These are phyloP conservation scores for Mortierella polycephala DNA, from an alignment of 371 early-diverging fungal genomes.

Conservation along the genomic window DNA sequence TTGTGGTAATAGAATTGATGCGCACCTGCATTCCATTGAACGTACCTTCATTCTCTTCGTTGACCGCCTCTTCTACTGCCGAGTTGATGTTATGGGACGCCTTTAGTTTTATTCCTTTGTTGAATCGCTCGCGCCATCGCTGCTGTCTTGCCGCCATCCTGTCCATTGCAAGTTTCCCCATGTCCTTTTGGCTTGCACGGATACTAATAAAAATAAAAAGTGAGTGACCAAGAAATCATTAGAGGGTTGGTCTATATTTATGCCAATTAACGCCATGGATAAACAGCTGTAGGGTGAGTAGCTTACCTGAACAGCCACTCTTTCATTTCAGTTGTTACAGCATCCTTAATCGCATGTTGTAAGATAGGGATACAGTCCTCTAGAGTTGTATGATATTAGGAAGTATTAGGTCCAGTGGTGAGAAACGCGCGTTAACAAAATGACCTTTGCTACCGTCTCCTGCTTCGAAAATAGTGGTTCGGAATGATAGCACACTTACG, in stretches of 20 bases:
- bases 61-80: conserved; percentile 88
- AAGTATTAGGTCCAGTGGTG: neutral
- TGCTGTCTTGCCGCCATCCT: conserved; percentile 78
- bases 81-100: conserved; percentile 75
- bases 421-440: too few relatives aligned
- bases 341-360: conserved; percentile 84
- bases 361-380: conserved; percentile 86
- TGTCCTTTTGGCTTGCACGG: conserved; percentile 83
- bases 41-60: conserved; percentile 86
- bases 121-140: conserved; percentile 66
- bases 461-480: too few relatives aligned
- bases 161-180: conserved; percentile 88
- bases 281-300: too few relatives aligned
- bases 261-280: too few relatives aligned
- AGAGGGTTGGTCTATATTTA: neutral
- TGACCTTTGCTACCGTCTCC: too few relatives aligned
- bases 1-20: too few relatives aligned
- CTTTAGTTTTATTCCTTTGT: conserved; percentile 65
- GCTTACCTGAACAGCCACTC: conserved; percentile 90
- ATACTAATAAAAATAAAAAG: conserved; percentile 63
- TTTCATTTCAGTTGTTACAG: conserved; percentile 87
- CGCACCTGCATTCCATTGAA: too few relatives aligned
- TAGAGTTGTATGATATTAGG: conserved; percentile 19
- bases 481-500: conserved; percentile 56
- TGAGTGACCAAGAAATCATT: neutral